Base-by-base conservation (phyloP, 169 alveolate species). In the Plasmodium relictum region DNA sequence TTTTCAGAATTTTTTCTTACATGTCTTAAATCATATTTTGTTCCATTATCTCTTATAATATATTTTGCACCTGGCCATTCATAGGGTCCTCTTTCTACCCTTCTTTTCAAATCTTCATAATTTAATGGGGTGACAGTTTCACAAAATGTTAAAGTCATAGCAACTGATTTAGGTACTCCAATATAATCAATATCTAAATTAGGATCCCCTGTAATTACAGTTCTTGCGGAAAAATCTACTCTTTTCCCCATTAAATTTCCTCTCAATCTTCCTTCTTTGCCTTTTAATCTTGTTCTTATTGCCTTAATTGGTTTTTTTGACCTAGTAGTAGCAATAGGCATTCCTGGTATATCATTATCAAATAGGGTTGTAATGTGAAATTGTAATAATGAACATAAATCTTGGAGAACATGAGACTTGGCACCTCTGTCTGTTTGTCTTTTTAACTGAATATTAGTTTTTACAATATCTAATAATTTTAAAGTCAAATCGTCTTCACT, bases 181-280 rank as follows among this genome's bases (percentile, higher is more conserved):
- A 99, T 97, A 87, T 98, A 96, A 56, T 95, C 96, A 16, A 98
- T 98, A 50, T 96, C 95, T 56, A 99, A 92, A 95, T 97, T 98
- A 10, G 99, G 99, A 93, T 99, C 99, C 9, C 99, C 99, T 6
- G 99, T 98, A 70, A 99, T 99, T 62, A 99, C 99, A 31, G 99
- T 97, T 91, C 99, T 96, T 42, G 99, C 99, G 50, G 99, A 98
- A 89, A 98, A 98, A 92, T 99, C 99, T 0, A 98, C 99, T 88
- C 99, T 96, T 95, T 99, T 99, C 20, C 99, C 99, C 99, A 99
- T 99, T 72, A 99, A 93, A 95, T 99, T 98, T 42, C 99, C 99
- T 89, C 99, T 95, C 20, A 99, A 71, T 72, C 99, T 94, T 2
- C 99, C 99, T 94, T 98, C 99, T 93, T 99, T 99, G 10, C 99